Evolutionary conservation across 768 basidiomycete genomes (phyloP).

Genomic region (Coprinopsis cinerea): DNA sequence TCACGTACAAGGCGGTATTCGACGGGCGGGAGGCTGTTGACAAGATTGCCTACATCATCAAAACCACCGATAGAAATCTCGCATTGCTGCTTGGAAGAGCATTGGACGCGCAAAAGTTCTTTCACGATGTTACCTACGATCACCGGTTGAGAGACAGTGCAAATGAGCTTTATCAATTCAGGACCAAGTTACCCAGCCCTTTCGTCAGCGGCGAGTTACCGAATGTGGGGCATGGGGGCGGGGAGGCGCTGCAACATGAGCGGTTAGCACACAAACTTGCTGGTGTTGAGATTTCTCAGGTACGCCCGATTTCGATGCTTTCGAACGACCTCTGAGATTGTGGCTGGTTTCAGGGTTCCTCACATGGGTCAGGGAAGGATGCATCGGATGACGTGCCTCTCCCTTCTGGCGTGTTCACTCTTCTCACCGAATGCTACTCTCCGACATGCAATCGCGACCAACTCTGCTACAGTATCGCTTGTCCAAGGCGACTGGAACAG

Average conservation of each 20-base stretch:
- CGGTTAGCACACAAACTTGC: constrained; percentile 9
- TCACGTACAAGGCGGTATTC: constrained; percentile 94
- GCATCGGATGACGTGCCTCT: constrained; percentile 61
- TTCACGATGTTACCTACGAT: constrained; percentile 99
- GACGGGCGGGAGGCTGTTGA: constrained; percentile 97
- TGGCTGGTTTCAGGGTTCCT: constrained; percentile 15
- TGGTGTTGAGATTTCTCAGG: constrained; percentile 7
- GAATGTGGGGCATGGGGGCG: constrained; percentile 17
- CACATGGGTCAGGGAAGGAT: constrained; percentile 26
- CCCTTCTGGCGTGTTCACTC: constrained; percentile 92
- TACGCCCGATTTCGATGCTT: neutral
- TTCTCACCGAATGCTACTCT: constrained; percentile 96
- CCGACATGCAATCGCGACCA: constrained; percentile 92
- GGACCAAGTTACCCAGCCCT: constrained; percentile 74
- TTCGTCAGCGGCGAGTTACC: constrained; percentile 75
- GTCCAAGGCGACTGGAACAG: constrained; percentile 90
- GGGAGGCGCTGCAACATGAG: constrained; percentile 20
- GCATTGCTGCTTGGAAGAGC: constrained; percentile 93
- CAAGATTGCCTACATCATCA: constrained; percentile 96
- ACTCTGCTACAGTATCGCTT: constrained; percentile 97
- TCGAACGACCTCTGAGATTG: neutral
- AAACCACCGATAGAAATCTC: constrained; percentile 94
- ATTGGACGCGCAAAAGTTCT: constrained; percentile 96
- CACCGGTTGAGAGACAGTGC: constrained; percentile 88
- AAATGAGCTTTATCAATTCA: constrained; percentile 90